Base-by-base conservation (phyloP, 352 stramenopile species). In the Thalassiosira hispida region DNA sequence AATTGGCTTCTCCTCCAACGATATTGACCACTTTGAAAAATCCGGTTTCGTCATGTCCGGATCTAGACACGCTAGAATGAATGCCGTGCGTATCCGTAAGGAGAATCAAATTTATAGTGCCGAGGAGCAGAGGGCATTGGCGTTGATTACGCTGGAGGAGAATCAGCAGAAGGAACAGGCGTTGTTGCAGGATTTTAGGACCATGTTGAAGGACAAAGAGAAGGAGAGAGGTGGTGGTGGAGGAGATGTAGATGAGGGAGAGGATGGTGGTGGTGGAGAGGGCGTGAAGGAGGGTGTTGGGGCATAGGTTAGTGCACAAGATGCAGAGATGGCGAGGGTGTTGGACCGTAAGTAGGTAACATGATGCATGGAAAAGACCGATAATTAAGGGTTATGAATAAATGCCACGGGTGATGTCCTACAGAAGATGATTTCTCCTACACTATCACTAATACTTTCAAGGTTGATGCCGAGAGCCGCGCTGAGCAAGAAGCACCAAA, bases 41-140 rank as follows among this genome's bases (percentile, higher is more conserved):
- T 87, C 72, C 11, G 91, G 92, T 25, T 96, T 95, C 71, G 97
- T 99, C 55, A 99, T 99, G 97, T 98, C 94, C 60, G 97, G 97
- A 38, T 98, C 94, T 61, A 95, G 97, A 40, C 97, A 99, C 90
- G 94, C 97, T 65, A 90, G 96, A 53, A 99, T 99, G 97, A 99
- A 99, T 90, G 97, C 96, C 7, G 96, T 99, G 52, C 96, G 97
- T 86, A 96, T 99, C 62, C 94, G 97, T 35, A 99, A 99, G 90
- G 97, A 99, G 81, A 99, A 99, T 90, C 97, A 99, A 84, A 97
- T 99, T 66, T 99, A 99, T 90, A 98, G 95, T 60, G 97, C 97
- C 11, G 97, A 99, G 86, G 97, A 99, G 89, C 98, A 99, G 84
- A 93, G 96, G 27, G 97, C 97, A 8, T 91, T 99, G 46, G 97